phyloP scores from a whole-genome alignment of 192 early-diverging fungal species.

The Coemansia asiatica region DNA sequence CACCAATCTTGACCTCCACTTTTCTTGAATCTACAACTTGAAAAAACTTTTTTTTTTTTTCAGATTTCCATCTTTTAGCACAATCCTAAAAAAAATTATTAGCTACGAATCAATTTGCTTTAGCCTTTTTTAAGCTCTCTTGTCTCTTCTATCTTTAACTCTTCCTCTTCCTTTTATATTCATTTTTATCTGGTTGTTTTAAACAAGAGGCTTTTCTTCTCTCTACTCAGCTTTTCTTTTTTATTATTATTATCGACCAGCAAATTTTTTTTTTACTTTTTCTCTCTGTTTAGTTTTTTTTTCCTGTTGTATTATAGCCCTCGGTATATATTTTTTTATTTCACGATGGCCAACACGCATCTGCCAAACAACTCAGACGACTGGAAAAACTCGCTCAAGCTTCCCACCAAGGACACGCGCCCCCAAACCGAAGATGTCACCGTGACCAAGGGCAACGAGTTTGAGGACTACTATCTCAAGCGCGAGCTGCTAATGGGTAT shows the following conservation, averaged over 20 bases:
- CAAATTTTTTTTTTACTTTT: neutral
- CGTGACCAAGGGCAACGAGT: slow-evolving; percentile 97
- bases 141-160: neutral
- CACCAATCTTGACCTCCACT: neutral
- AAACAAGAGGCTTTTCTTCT: neutral
- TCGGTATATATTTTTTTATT: slow-evolving; percentile 18
- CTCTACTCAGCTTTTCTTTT: slow-evolving; percentile 4
- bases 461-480: slow-evolving; percentile 98
- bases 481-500: slow-evolving; percentile 97
- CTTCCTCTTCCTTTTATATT: slow-evolving; percentile 5
- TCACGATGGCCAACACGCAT: slow-evolving; percentile 50
- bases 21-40: neutral
- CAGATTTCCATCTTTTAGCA: neutral
- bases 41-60: neutral
- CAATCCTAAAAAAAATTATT: neutral
- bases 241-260: slow-evolving; percentile 5
- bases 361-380: slow-evolving; percentile 51
- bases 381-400: slow-evolving; percentile 75
- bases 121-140: neutral
- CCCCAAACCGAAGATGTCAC: slow-evolving; percentile 98
- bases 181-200: neutral
- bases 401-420: slow-evolving; percentile 83
- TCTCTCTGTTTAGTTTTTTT: slow-evolving; percentile 3
- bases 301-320: slow-evolving; percentile 40
- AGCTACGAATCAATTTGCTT: neutral